Percentiles rank a stretch among this genome's conserved stretches.
Evolutionary conservation across 331 rosid species (phyloP).

Genomic region (Cydonia oblonga): DNA sequence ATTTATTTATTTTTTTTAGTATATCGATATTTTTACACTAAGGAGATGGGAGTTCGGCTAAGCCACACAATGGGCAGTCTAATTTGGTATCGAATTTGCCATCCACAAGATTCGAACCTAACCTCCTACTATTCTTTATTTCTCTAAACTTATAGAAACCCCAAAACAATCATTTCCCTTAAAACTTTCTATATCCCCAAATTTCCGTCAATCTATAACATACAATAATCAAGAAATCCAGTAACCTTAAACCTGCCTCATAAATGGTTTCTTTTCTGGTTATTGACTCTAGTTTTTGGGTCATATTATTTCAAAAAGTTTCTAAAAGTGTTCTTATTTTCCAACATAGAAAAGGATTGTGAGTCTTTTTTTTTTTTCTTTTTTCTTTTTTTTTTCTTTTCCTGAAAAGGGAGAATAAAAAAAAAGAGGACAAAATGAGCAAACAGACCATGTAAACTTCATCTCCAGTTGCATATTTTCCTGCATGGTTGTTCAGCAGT

Average conservation of each 20-base stretch:
- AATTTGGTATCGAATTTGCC: too few relatives aligned
- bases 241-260: neutral
- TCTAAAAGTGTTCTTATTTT: neutral
- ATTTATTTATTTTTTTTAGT: too few relatives aligned
- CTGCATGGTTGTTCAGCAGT: constrained; percentile 50
- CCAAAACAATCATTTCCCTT: neutral
- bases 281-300: neutral
- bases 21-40: too few relatives aligned
- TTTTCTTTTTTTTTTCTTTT: neutral
- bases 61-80: too few relatives aligned
- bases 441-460: constrained; percentile 53
- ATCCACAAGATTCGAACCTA: too few relatives aligned
- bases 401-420: neutral
- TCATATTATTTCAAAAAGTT: neutral
- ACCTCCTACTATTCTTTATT: neutral
- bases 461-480: constrained; percentile 89
- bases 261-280: neutral
- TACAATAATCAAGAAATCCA: neutral
- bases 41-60: too few relatives aligned
- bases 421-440: neutral
- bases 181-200: neutral
- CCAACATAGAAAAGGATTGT: neutral
- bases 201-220: neutral
- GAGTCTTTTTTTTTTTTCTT: too few relatives aligned
- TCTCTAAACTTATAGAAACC: neutral